phyloP scores from a whole-genome alignment of 2,329 filamentous ascomycete species.

The Trichoderma koningii region DNA sequence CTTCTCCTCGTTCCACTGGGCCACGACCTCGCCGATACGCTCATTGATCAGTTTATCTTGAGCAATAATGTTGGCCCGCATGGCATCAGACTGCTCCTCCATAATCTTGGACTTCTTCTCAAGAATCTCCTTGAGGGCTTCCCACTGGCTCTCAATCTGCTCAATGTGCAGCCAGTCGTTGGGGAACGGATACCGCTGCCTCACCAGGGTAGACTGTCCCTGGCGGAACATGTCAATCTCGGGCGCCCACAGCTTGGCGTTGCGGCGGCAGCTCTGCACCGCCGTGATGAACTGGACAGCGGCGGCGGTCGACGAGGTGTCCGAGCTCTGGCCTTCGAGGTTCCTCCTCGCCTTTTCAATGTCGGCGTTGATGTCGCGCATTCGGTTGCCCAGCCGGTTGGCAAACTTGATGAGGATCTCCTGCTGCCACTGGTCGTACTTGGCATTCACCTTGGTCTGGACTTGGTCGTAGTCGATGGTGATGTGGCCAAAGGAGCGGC shows the following conservation, averaged over 20 bases:
- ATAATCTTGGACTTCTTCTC: constrained; percentile 93
- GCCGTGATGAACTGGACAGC: constrained; percentile 98
- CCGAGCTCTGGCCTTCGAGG: constrained; percentile 86
- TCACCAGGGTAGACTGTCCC: constrained; percentile 86
- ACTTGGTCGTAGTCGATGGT: constrained; percentile 98
- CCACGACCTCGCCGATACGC: constrained; percentile 81
- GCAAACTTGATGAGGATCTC: constrained; percentile 96
- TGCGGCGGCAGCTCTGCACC: constrained; percentile 92
- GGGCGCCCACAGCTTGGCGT: constrained; percentile 90
- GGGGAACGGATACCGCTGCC: constrained; percentile 92
- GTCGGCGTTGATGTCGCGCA: constrained; percentile 89
- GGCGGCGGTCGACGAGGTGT: constrained; percentile 92
- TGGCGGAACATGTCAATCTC: constrained; percentile 96
- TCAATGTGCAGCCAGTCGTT: constrained; percentile 94
- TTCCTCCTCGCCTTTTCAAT: constrained; percentile 88
- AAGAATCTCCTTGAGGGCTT: constrained; percentile 86
- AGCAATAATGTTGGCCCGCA: constrained; percentile 90
- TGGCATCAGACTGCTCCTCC: constrained; percentile 90
- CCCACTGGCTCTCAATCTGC: constrained; percentile 96
- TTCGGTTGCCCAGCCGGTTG: constrained; percentile 79
- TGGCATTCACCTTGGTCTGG: constrained; percentile 96
- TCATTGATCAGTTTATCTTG: constrained; percentile 90
- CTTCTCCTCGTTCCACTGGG: constrained; percentile 94
- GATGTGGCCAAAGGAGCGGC: constrained; percentile 88
- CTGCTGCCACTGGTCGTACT: constrained; percentile 99